Base-by-base conservation (phyloP, 805 yeast species). In the Priceomyces fermenticarens region DNA sequence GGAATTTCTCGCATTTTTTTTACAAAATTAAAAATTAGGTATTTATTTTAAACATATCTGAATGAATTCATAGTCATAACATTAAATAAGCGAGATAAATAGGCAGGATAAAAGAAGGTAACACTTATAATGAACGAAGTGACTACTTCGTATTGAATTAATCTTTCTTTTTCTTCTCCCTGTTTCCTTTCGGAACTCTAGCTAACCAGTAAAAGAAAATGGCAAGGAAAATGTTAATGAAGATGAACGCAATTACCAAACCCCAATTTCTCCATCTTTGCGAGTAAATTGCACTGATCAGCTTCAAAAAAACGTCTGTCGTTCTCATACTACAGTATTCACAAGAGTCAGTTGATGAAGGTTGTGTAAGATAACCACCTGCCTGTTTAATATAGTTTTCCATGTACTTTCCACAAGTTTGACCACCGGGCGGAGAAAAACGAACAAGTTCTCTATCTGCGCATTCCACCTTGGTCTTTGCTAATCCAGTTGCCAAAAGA, bases 211-310 rank as follows among this genome's bases (percentile, higher is more conserved):
- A 74, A 46, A 72, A 52, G 44, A 57, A 43, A 7, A 64, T 45
- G 10, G 72, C 55, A 2, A 57, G 40, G 11, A 65, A 33, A 26
- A 67, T 55, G 45, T 70, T 67, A 41, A 67, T 47, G 11, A 51
- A 63, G 41, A 64, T 60, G 47, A 61, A 70, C 4, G 55, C 48
- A 43, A 65, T 41, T 60, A 76, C 65, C 48, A 81, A 70, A 51
- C 87, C 87, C 48, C 71, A 70, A 54, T 81, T 77, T 72, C 85
- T 78, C 86, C 87, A 80, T 65, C 81, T 77, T 51, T 76, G 66
- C n/a, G 62, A 57, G 53, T 68, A 73, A 2, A 62, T 40, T 10
- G 84, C 69, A 41, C 67, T 60, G 40, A 75, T 58, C 27, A 63
- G 38, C 1, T 58, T 62, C 62, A 88, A 76, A 60, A 69, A 88